These are phyloP conservation scores for Celoporthe dispersa DNA, from an alignment of 2,329 filamentous ascomycete genomes.

Conservation along the genomic window DNA sequence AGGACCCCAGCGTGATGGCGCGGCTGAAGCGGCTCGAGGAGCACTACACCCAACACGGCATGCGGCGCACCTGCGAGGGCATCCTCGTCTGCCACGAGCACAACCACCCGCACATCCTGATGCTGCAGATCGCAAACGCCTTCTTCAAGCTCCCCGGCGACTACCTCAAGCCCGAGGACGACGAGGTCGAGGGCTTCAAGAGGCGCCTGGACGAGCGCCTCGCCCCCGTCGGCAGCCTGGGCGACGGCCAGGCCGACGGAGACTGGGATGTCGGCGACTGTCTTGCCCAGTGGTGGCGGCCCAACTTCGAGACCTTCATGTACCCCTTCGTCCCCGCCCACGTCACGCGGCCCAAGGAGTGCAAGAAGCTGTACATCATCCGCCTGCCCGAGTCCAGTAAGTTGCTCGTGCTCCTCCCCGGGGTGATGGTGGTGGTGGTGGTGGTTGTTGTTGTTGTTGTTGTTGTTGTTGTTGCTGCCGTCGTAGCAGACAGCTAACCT, in stretches of 20 bases:
- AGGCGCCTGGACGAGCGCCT: constrained; percentile 87
- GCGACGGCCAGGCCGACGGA: constrained; percentile 80
- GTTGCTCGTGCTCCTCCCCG: constrained; percentile 37
- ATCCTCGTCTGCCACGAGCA: constrained; percentile 98
- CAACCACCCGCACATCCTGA: constrained; percentile 97
- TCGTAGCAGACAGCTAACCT: background rate
- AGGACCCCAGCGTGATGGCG: constrained; percentile 93
- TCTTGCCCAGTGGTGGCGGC: constrained; percentile 96
- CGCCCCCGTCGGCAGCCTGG: constrained; percentile 85
- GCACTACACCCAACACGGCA: constrained; percentile 88
- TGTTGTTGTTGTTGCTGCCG: no score
- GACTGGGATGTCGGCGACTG: constrained; percentile 97
- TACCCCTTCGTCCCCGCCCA: constrained; percentile 97
- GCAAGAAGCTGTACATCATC: constrained; percentile 98
- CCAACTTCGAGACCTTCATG: constrained; percentile 99
- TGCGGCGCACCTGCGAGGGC: constrained; percentile 96
- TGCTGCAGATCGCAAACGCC: constrained; percentile 98
- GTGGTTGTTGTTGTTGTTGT: no score
- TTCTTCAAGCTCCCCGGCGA: constrained; percentile 99
- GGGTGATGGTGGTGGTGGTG: no score
- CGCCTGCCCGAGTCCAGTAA: constrained; percentile 89
- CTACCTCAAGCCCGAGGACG: constrained; percentile 86
- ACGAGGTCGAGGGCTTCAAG: constrained; percentile 96
- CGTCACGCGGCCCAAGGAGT: constrained; percentile 95
- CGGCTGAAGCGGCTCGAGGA: constrained; percentile 94